Conservation (phyloP, 179 eudicot species). For the Carnegiea gigantea region DNA sequence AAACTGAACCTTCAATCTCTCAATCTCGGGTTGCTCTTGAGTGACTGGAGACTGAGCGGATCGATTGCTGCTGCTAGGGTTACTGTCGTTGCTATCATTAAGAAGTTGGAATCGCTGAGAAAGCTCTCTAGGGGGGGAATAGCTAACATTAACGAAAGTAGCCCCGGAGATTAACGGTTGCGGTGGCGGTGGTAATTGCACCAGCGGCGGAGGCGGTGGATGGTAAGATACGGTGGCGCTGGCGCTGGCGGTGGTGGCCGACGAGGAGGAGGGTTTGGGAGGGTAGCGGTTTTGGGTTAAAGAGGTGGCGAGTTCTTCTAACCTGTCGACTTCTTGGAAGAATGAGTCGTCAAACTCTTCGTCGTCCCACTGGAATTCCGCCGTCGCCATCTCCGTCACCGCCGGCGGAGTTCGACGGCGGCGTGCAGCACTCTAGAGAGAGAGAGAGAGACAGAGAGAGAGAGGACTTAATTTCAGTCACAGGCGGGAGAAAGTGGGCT, state of each 20-base stretch:
- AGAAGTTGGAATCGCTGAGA: conserved; percentile 50
- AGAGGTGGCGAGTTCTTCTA: conserved; percentile 19
- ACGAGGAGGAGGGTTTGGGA: background rate
- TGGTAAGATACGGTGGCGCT: too few relatives aligned
- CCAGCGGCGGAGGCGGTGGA: background rate
- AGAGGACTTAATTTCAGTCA: background rate
- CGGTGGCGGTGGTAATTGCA: background rate
- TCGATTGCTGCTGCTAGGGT: conserved; percentile 3
- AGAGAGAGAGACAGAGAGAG: background rate
- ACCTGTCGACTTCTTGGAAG: conserved; percentile 23
- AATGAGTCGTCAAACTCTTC: conserved; percentile 29
- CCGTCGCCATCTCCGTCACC: conserved; percentile 1
- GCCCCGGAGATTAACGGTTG: background rate
- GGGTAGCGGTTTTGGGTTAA: conserved; percentile 15
- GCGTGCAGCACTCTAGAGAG: background rate
- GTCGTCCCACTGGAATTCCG: conserved; percentile 30
- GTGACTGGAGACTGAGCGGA: conserved; percentile 10
- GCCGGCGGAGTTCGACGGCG: background rate
- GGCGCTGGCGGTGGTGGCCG: too few relatives aligned
- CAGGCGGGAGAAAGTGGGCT: background rate
- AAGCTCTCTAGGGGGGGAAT: conserved; percentile 76
- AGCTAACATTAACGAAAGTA: conserved; percentile 26
- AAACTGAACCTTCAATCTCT: conserved; percentile 50
- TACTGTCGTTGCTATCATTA: background rate
- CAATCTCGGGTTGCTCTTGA: conserved; percentile 36